Evolutionary conservation across 176 grass and related monocot genomes (phyloP), one percentile per base, ranked within the genome.

Genomic region (Lolium rigidum): DNA sequence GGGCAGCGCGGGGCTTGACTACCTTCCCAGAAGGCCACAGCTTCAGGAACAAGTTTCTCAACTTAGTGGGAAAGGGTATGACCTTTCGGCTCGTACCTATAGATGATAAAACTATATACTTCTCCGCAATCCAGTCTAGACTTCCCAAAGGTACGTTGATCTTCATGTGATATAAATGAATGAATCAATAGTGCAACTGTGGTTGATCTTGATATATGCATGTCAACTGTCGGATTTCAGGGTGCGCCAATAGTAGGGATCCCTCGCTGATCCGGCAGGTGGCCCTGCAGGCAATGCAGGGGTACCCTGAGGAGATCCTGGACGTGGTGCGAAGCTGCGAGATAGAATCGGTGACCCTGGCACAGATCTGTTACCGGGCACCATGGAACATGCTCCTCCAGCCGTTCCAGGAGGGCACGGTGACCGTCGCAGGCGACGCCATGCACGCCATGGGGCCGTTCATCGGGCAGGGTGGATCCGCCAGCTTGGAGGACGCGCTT

Each of bases 391-490:
- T 70, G 54, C 1, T 83, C 1, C 14, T 66, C 17, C 17, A 49
- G 61, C 20, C 64, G 2, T 87, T 91, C 43, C 74, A 50, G 28
- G 87, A 26, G 62, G 88, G 90, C 66, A 77, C 70, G 15, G 86
- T 85, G 73, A 81, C 84, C 0, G 75, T 95, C 9, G 91, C 89
- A 6, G 89, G 94, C 4, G 91, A 93, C 60, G 87, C 94, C 4
- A 89, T 93, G 89, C 94, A 95, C 52, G 84, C 38, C n/a, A 91
- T 89, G 86, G 89, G 89, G 0, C 78, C 84, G 17, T 91, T 86
- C 84, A 67, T 91, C 3, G 84, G 91, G 73, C 89, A 95, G 78
- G 94, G 94, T 2, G 94, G 91, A 10, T 71, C 77, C 1, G 31
- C 84, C 14, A 9, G 1, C 1, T 51, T 93, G 0, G 91, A 95